Evolutionary conservation across 345 rosid genomes (phyloP), one percentile per base, ranked within the genome.

Genomic region (Citrus inodora): DNA sequence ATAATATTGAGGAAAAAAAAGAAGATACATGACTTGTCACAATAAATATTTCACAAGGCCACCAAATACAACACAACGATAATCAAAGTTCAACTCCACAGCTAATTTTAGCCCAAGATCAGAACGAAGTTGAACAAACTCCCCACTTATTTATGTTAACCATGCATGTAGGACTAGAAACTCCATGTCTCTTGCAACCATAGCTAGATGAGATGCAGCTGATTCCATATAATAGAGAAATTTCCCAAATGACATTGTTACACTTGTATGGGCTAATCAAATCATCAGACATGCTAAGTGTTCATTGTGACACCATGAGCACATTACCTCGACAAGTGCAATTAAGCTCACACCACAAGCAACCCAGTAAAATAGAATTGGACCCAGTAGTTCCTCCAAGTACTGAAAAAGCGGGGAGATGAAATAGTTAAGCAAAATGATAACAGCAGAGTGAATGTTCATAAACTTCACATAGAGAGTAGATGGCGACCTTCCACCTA

Each of bases 281-380:
- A 71, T 63, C 66, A 73, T 63, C 32, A 76, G n/a, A 35, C 56
- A 77, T 60, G 62, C 24, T 24, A 67, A 38, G 24, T 38, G 28
- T 67, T 71, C 42, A 77, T 40, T 42, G 46, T 51, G 74, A 82
- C 28, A 75, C 59, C 67, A 37, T 37, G 67, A 79, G 79, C 46
- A 58, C n/a, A 70, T 74, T 92, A 95, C 99, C 98, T 95, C 96
- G 68, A 92, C 87, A 77, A 95, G 93, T 70, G 97, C 93, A 88
- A 81, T 88, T 79, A 95, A 86, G 83, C 92, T 95, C 78, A 95
- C 94, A 82, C 92, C 92, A 81, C 96, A 92, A 35, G 88, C 87
- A 85, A 91, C 90, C 99, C 99, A 95, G 85, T 76, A 86, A 82
- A 91, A 95, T 60, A 95, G 88, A 84, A 95, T 90, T 13, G 97